Evolutionary conservation across 2,329 filamentous ascomycete genomes (phyloP).

Genomic region (Fusarium tricinctum): DNA sequence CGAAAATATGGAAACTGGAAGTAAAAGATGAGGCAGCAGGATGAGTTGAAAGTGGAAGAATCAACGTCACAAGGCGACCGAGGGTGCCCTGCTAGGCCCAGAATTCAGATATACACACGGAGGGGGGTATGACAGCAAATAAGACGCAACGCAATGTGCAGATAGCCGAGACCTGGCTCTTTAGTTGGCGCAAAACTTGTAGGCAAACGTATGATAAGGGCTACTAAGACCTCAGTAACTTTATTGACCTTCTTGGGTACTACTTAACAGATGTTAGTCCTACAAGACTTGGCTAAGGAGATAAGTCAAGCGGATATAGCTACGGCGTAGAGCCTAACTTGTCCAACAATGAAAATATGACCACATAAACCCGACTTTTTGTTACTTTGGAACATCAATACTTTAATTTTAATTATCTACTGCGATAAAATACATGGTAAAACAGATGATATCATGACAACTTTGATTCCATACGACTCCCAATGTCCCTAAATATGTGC

Average conservation of each 20-base stretch:
- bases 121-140: not conserved
- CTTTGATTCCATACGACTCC: not conserved
- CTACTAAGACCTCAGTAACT: not conserved
- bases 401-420: not conserved
- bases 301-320: not conserved
- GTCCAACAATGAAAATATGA: not conserved
- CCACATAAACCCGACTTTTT: not conserved
- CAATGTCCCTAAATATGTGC: slow-evolving; percentile 3
- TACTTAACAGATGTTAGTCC: not conserved
- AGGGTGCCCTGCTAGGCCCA: not conserved
- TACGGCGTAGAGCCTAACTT: slow-evolving; percentile 2
- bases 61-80: not conserved
- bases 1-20: not conserved
- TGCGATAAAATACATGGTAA: not conserved
- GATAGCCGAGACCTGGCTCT: slow-evolving; percentile 4
- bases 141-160: not conserved
- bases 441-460: slow-evolving; percentile 3
- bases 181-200: not conserved
- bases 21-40: not conserved
- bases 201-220: not conserved
- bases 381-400: slow-evolving; percentile 9
- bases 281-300: not conserved
- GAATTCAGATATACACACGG: slow-evolving; percentile 1
- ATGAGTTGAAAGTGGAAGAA: slow-evolving; percentile 5
- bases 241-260: not conserved